Base-by-base conservation (phyloP, 352 stramenopile species). In the Globisporangium viniferum region DNA sequence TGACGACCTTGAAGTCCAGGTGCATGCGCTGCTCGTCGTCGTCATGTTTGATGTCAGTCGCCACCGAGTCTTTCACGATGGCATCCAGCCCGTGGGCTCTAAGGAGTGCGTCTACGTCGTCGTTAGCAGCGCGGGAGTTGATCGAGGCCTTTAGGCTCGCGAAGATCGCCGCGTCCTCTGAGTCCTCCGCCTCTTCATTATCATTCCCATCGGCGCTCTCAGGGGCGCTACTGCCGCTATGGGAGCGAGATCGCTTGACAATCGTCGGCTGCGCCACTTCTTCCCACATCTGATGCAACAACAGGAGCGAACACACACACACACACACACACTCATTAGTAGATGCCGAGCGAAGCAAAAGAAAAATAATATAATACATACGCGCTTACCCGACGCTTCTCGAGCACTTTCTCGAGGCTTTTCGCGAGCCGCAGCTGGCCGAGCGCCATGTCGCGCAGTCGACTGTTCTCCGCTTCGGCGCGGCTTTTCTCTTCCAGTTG, bases 351-450 rank as follows among this genome's bases (percentile, higher is more conserved):
- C 22, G 20, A 15, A 12, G 48, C 8, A 31, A 20, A 0, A n/a
- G 6, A 9, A 9, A 46, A 46, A 22, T 12, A 8, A 33, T 33
- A 33, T 33, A 3, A 57, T 15, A 54, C 2, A 15, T 27, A 31
- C 5, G 15, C 14, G 15, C 62, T 15, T 18, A 67, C 63, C 49
- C 63, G 63, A 1, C 66, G 46, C 66, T 73, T 75, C 29, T 64
- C 44, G 5, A 77, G 59, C 58, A 69, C 64, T 55, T 68, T 70
- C 48, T 72, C 68, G 22, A 74, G 55, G 20, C 69, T 77, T 20
- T 69, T 68, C 18, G 69, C 71, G 46, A 74, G 63, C 9, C 63
- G 53, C 36, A 68, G 39, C 41, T 68, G 53, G 10, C 63, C 54
- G 1, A 68, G 27, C 20, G 14, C 60, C 59, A 71, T 20, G 7